Base-by-base conservation (phyloP, 306 rosid genomes). In the Casuarina cunninghamiana region DNA sequence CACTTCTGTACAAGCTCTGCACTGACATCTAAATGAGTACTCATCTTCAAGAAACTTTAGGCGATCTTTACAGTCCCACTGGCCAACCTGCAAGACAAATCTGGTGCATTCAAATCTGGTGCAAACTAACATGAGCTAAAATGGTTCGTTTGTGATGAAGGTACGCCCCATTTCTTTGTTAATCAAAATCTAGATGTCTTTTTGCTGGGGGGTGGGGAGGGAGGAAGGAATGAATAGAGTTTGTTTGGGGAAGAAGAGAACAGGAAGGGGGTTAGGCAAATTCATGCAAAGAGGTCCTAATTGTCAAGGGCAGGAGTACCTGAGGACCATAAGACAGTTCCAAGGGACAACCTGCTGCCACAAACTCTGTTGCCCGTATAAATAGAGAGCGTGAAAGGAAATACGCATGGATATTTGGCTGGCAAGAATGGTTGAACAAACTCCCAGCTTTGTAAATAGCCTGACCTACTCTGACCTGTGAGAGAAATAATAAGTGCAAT, bases 291-390 rank as follows among this genome's bases (percentile, higher is more conserved):
- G 73, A 67, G 61, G 49, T 79, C 71, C 78, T 74, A 77, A 68
- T 75, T 58, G n/a, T 75, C 35, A 69, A 54, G 67, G 81, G 41
- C 11, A 11, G 11, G 69, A 78, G 77, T 86, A 91, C 98, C 96
- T 93, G 96, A 66, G 97, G 98, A 83, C 98, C 97, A 79, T 93
- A 93, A 54, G 98, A 93, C 80, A 93, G 73, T 78, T 91, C 98
- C 76, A 91, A 86, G 77, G 89, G 85, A 84, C 80, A 70, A 69
- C 90, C 97, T 35, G 86, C 82, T 41, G 91, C 39, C 41, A 88
- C 86, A 78, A 45, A 74, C 72, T 87, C 82, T 72, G 98, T 93
- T 43, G 97, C 81, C 55, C 96, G 86, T 69, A 91, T 53, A 81
- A 69, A 85, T 46, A 93, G 92, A 21, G 93, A 80, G 66, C 93